Evolutionary conservation across 2,329 filamentous ascomycete genomes (phyloP), one percentile per base, ranked within the genome.

Genomic region (Fusarium sp.): DNA sequence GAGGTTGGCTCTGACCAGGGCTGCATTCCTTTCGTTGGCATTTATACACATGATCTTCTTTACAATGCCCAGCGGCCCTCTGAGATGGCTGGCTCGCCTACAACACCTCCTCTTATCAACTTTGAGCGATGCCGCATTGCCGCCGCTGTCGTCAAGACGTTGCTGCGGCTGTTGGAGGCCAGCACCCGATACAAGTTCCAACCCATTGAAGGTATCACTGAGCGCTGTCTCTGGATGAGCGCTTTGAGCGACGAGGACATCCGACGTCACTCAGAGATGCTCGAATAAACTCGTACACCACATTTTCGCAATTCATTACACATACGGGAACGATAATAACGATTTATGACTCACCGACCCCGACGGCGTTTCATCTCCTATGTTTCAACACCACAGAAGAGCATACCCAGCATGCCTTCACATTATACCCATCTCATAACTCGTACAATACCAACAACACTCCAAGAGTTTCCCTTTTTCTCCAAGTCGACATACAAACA

Each of bases 161-260:
- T 96, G 38, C 81, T 95, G 39, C 85, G 93, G 23, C 83, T 96
- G n/a, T 83, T 96, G 12, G 93, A 96, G 79, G 91, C 92, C 2
- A 94, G 92, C 76, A 88, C 90, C 23, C 86, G 89, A 57, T 96
- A 95, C 77, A 81, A 83, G 9, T 94, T 95, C 77, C 86, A 89
- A 71, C 89, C 92, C 2, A 88, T 94, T 37, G 91, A 93, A 66
- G 91, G 92, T 53, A 87, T 94, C 50, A 91, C 92, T 7, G 92
- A 93, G 79, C 86, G 92, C 68, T 96, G 93, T 77, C 84, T 96
- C n/a, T 96, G 93, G 93, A 90, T 96, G 81, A 90, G 91, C 46
- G 92, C 92, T 12, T 78, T 96, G 56, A 87, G 82, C 56, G 92
- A 95, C 69, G 88, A 89, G n/a, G 92, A 94, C 74, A 93, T 96